Conservation (phyloP, 2,329 filamentous ascomycete species). For the Pseudocercospora fuligena region DNA sequence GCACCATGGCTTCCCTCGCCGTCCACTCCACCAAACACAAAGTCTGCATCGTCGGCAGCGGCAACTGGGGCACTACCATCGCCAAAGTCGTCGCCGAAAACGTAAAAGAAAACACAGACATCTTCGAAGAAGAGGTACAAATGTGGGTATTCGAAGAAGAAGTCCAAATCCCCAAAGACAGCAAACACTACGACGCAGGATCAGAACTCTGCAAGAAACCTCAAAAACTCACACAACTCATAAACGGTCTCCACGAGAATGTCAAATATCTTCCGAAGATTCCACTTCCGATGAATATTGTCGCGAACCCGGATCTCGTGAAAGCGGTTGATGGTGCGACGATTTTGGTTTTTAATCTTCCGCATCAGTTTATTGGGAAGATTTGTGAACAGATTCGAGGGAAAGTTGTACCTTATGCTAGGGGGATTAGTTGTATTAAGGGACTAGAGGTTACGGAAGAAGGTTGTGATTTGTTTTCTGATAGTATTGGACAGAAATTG, state of each 20-base stretch:
- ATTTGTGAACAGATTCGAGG: slow-evolving; percentile 84
- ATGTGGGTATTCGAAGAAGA: slow-evolving; percentile 99
- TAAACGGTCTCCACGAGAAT: slow-evolving; percentile 94
- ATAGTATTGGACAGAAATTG: slow-evolving; percentile 87
- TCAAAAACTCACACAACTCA: slow-evolving; percentile 86
- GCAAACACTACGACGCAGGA: slow-evolving; percentile 71
- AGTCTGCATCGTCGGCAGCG: slow-evolving; percentile 91
- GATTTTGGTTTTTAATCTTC: slow-evolving; percentile 93
- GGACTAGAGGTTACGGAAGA: slow-evolving; percentile 90
- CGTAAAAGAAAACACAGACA: slow-evolving; percentile 72
- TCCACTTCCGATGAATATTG: slow-evolving; percentile 77
- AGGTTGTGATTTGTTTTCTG: slow-evolving; percentile 87
- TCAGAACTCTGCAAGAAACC: slow-evolving; percentile 64
- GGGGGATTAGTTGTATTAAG: slow-evolving; percentile 97
- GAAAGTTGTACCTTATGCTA: slow-evolving; percentile 86
- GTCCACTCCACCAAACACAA: slow-evolving; percentile 77
- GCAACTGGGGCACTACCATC: slow-evolving; percentile 98
- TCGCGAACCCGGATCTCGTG: slow-evolving; percentile 79
- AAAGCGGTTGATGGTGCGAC: slow-evolving; percentile 83
- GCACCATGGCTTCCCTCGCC: slow-evolving; percentile 54
- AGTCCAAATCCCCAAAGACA: slow-evolving; percentile 72
- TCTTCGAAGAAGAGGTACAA: slow-evolving; percentile 88
- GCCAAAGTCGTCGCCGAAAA: slow-evolving; percentile 97
- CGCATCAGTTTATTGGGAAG: slow-evolving; percentile 92
- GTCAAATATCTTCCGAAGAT: slow-evolving; percentile 96